Conservation (phyloP, 2,329 filamentous ascomycete species). For the Rutstroemia sp. region DNA sequence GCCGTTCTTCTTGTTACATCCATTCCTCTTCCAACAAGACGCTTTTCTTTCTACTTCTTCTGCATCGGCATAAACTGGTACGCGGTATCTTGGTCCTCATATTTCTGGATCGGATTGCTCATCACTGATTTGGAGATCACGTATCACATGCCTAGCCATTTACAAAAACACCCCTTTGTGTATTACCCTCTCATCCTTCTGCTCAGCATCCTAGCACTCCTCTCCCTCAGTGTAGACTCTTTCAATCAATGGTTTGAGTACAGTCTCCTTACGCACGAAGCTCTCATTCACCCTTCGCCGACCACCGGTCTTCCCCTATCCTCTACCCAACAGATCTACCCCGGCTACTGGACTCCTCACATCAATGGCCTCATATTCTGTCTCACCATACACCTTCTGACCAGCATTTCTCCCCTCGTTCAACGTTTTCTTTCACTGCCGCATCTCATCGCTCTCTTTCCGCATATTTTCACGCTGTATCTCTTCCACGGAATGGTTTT, state of each 20-base stretch:
- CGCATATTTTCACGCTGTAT: conserved; percentile 43
- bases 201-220: conserved; percentile 24
- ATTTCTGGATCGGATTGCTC: conserved; percentile 38
- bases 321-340: conserved; percentile 26
- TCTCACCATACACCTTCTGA: conserved; percentile 29
- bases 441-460: conserved; percentile 36
- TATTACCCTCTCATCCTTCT: conserved; percentile 33
- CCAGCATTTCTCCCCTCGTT: conserved; percentile 31
- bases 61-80: conserved; percentile 40
- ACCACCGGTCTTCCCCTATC: conserved; percentile 32
- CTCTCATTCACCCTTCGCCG: conserved; percentile 36
- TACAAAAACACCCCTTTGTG: conserved; percentile 29
- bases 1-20: conserved; percentile 37
- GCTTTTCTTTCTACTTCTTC: conserved; percentile 37
- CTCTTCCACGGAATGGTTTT: conserved; percentile 37
- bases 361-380: conserved; percentile 37
- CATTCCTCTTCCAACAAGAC: conserved; percentile 39
- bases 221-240: conserved; percentile 13
- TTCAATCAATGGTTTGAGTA: conserved; percentile 13
- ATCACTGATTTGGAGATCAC: conserved; percentile 40
- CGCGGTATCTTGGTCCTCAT: conserved; percentile 38
- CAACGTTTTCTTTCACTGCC: conserved; percentile 36
- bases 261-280: conserved; percentile 30
- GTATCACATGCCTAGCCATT: conserved; percentile 35
- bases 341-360: conserved; percentile 35